These are phyloP conservation scores for Nissolia schottii DNA, from an alignment of 306 rosid genomes.

Conservation along the genomic window DNA sequence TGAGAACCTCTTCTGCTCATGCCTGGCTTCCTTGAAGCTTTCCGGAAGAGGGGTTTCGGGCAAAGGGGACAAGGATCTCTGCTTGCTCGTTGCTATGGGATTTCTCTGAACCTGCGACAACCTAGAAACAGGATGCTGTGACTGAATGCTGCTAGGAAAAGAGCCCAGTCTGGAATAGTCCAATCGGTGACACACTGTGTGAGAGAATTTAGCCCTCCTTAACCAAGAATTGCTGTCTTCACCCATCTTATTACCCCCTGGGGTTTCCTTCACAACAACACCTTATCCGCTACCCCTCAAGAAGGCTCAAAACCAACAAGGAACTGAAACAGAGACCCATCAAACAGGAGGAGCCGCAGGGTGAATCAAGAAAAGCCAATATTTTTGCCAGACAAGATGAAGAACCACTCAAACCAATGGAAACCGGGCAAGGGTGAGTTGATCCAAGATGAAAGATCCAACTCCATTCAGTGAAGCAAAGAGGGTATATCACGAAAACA, in stretches of 20 bases:
- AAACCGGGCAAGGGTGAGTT: slow-evolving; percentile 27
- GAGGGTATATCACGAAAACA: slow-evolving; percentile 20
- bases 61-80: slow-evolving; percentile 80
- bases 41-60: slow-evolving; percentile 47
- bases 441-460: slow-evolving; percentile 32
- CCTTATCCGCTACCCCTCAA: slow-evolving; percentile 15
- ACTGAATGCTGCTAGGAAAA: slow-evolving; percentile 29
- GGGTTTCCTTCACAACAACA: slow-evolving; percentile 1
- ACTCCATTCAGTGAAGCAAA: slow-evolving; percentile 43
- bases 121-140: slow-evolving; percentile 23
- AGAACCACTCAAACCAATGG: slow-evolving; percentile 36
- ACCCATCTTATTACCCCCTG: slow-evolving; percentile 52
- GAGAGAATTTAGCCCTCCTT: slow-evolving; percentile 81
- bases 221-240: slow-evolving; percentile 71
- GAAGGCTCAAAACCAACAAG: slow-evolving; percentile 31
- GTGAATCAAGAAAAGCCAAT: slow-evolving; percentile 5
- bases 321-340: slow-evolving; percentile 37
- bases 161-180: slow-evolving; percentile 52
- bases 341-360: slow-evolving; percentile 9
- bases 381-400: slow-evolving; percentile 22
- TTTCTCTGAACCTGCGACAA: slow-evolving; percentile 26
- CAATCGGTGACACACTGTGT: slow-evolving; percentile 74
- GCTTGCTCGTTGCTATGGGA: slow-evolving; percentile 40
- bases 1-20: slow-evolving; percentile 60
- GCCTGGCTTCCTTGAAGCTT: slow-evolving; percentile 62